Percentiles rank a stretch among this genome's conserved stretches.
phyloP scores from a whole-genome alignment of 2,329 filamentous ascomycete genomes.

The Colletotrichum sojae region DNA sequence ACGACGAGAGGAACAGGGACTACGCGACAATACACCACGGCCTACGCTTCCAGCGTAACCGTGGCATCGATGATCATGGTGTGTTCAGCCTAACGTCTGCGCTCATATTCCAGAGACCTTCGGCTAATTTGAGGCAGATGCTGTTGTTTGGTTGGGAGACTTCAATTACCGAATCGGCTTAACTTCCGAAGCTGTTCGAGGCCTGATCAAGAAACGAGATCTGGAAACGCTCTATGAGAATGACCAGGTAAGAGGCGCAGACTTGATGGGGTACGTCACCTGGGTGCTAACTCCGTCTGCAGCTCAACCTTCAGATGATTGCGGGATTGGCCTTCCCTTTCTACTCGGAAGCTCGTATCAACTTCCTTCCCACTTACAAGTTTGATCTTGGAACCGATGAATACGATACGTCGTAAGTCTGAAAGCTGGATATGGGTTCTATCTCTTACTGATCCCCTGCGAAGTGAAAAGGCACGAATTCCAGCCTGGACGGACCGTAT shows the following conservation, averaged over 20 bases:
- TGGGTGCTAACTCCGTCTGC: neutral
- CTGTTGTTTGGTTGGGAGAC: conserved; percentile 95
- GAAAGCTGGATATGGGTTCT: no score
- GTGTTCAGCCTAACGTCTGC: conserved; percentile 43
- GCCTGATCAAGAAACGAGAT: conserved; percentile 79
- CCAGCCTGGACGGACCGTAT: conserved; percentile 98
- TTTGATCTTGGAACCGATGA: conserved; percentile 90
- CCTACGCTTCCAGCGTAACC: conserved; percentile 90
- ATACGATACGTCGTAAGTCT: conserved; percentile 88
- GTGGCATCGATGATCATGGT: conserved; percentile 92
- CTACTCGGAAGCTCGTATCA: conserved; percentile 91
- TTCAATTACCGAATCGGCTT: conserved; percentile 98
- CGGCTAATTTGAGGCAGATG: conserved; percentile 57
- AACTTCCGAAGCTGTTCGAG: conserved; percentile 81
- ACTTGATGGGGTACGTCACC: neutral
- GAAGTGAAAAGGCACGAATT: conserved; percentile 89
- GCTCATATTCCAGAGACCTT: neutral
- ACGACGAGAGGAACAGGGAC: conserved; percentile 94
- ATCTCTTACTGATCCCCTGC: conserved; percentile 48
- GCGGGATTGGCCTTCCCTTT: conserved; percentile 90
- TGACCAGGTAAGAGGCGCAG: conserved; percentile 75
- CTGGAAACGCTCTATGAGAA: conserved; percentile 89
- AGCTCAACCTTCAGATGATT: conserved; percentile 97
- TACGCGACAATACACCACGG: conserved; percentile 91
- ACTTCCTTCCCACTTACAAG: conserved; percentile 95